phyloP scores from a whole-genome alignment of 2,329 filamentous ascomycete species.

The Aspergillus piperis region DNA sequence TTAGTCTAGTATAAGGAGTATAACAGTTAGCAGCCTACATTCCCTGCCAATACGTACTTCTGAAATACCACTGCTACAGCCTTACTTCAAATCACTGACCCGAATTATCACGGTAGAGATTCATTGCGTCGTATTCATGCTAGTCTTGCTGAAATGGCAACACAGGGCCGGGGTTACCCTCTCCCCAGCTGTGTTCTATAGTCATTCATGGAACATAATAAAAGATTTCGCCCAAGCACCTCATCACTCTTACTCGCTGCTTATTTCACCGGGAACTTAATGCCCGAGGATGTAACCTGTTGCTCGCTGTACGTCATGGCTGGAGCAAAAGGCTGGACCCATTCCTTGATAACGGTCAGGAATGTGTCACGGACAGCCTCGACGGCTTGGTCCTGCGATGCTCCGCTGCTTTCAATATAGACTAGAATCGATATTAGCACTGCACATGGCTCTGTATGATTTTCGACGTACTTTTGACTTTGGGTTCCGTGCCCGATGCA shows the following conservation, averaged over 20 bases:
- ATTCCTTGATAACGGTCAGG: conserved; percentile 39
- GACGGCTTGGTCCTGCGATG: conserved; percentile 38
- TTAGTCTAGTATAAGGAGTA: too few relatives aligned
- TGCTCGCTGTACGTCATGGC: conserved; percentile 39
- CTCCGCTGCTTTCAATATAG: conserved; percentile 46
- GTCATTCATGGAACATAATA: conserved; percentile 3
- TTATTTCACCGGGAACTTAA: conserved; percentile 29
- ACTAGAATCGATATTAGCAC: conserved; percentile 28
- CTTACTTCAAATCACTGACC: background rate
- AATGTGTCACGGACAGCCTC: conserved; percentile 41
- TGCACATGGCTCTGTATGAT: background rate
- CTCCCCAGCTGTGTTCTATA: conserved; percentile 13
- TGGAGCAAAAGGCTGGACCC: conserved; percentile 42
- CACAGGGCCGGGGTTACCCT: background rate
- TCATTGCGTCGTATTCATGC: conserved; percentile 9
- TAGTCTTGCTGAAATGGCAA: conserved; percentile 6
- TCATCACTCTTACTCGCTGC: background rate
- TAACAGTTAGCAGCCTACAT: too few relatives aligned
- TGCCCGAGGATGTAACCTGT: conserved; percentile 42
- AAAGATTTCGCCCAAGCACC: background rate
- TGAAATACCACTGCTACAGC: background rate
- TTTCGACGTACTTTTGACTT: conserved; percentile 59
- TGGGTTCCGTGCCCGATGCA: conserved; percentile 66
- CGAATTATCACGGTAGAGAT: background rate
- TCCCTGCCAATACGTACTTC: too few relatives aligned